phyloP scores from a whole-genome alignment of 306 rosid genomes.

The Vigna hirtella region DNA sequence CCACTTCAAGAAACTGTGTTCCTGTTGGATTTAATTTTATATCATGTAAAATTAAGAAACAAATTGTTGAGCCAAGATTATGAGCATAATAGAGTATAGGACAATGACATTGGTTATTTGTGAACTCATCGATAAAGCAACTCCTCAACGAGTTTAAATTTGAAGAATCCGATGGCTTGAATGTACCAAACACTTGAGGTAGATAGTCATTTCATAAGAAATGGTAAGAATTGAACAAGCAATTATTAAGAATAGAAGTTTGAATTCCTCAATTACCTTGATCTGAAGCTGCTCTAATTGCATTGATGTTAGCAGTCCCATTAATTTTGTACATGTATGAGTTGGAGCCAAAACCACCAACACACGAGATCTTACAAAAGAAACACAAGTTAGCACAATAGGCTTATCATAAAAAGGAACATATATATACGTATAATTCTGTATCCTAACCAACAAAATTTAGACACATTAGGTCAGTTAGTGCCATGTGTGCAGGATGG shows the following conservation, averaged over 20 bases:
- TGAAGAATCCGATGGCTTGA: no score
- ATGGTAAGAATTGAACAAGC: conserved; percentile 28
- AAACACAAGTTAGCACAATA: conserved; percentile 52
- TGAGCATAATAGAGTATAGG: no score
- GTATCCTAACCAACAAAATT: conserved; percentile 36
- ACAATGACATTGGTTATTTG: no score
- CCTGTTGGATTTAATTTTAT: no score
- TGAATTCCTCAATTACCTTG: conserved; percentile 62
- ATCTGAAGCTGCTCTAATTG: conserved; percentile 89
- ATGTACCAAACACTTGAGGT: no score
- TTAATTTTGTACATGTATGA: conserved; percentile 94
- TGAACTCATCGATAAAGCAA: no score
- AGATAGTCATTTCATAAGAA: neutral
- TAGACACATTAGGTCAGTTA: conserved; percentile 24
- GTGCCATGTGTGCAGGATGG: neutral
- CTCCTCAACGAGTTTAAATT: no score
- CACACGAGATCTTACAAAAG: conserved; percentile 81
- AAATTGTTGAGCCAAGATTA: no score
- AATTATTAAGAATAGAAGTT: conserved; percentile 4
- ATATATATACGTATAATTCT: neutral
- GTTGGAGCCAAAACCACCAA: conserved; percentile 98
- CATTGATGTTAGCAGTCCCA: conserved; percentile 97
- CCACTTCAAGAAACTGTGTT: no score
- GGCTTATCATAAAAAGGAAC: conserved; percentile 9
- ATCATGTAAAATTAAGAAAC: no score